Evolutionary conservation across 306 rosid genomes (phyloP), one percentile per base, ranked within the genome.

Genomic region (Cucumis cinereus): DNA sequence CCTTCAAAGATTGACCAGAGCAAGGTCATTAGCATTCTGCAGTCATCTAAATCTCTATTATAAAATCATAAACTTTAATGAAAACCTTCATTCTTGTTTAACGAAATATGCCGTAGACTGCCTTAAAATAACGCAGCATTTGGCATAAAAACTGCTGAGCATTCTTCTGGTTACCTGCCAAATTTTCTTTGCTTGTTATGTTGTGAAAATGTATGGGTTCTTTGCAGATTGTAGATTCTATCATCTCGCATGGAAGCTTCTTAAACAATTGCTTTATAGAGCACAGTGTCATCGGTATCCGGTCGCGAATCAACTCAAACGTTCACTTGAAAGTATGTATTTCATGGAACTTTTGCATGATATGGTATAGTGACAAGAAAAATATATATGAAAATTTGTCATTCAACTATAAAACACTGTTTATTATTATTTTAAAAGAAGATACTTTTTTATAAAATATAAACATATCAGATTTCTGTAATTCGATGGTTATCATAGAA

Each of bases 231-330:
- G 89, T 94, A 79, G 97, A 90, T 82, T 94, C 97, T 56, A 94
- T 94, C 79, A 73, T 94, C 79, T 87, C 96, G 35, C 98, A 90
- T 71, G 97, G 98, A 82, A 94, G 97, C 93, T 94, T 94, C 84
- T 83, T 94, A 84, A 86, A 82, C 20, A 79, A 84, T 73, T 58
- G 93, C 80, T 74, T 86, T 67, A 91, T 94, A 72, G 98, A 91
- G 90, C 98, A 91, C 43, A 90, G 94, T 74, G 96, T 94, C 22
- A 87, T 94, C 74, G 98, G 98, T 57, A 91, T 91, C 79, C 81
- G 97, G 82, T 94, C 97, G 84, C 82, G 93, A 88, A 87, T 94
- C 76, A 87, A 86, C 79, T 83, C 94, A 43, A 86, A 90, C 19
- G 94, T 81, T 68, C 94, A 90, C 83, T 82, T 94, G 70, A 94